These are phyloP conservation scores for Aspergillus ustus DNA, from an alignment of 2,329 filamentous ascomycete species.

Conservation along the genomic window DNA sequence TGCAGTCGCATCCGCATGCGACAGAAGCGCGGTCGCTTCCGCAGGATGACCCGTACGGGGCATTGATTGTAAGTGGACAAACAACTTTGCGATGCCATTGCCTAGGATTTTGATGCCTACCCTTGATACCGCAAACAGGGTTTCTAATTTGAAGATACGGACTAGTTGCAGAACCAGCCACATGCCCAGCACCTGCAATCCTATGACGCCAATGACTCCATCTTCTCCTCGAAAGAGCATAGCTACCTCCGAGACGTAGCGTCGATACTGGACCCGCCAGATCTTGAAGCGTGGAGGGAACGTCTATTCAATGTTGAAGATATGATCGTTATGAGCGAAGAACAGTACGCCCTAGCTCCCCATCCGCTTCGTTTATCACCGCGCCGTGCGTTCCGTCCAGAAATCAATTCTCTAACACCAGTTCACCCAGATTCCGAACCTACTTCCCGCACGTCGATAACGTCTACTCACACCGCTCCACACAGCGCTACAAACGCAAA, in stretches of 20 bases:
- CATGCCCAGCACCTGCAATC: slow-evolving; percentile 22
- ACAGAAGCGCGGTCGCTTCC: slow-evolving; percentile 19
- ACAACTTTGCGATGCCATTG: not conserved
- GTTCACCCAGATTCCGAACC: slow-evolving; percentile 66
- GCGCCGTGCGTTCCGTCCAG: not conserved
- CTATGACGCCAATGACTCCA: slow-evolving; percentile 20
- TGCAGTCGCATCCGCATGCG: slow-evolving; percentile 22
- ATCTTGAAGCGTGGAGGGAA: slow-evolving; percentile 71
- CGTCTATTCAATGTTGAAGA: slow-evolving; percentile 77
- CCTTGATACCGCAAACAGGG: not conserved
- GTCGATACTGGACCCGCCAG: slow-evolving; percentile 68
- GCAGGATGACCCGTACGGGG: slow-evolving; percentile 21
- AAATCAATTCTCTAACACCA: slow-evolving; percentile 1
- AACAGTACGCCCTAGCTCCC: slow-evolving; percentile 61
- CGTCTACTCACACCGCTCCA: slow-evolving; percentile 81
- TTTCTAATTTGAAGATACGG: not conserved
- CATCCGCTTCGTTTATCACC: not conserved
- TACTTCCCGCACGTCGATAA: slow-evolving; percentile 87
- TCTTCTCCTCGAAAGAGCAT: slow-evolving; percentile 29
- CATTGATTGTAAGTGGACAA: slow-evolving; percentile 17
- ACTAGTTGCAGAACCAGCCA: slow-evolving; percentile 18
- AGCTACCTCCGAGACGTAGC: slow-evolving; percentile 47
- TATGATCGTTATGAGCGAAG: slow-evolving; percentile 71
- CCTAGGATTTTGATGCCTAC: not conserved
- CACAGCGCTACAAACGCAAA: slow-evolving; percentile 79